Percentiles rank a stretch among this genome's conserved stretches.
These are phyloP conservation scores for Rauvolfia tetraphylla DNA, from an alignment of 257 asterid species.

Conservation along the genomic window DNA sequence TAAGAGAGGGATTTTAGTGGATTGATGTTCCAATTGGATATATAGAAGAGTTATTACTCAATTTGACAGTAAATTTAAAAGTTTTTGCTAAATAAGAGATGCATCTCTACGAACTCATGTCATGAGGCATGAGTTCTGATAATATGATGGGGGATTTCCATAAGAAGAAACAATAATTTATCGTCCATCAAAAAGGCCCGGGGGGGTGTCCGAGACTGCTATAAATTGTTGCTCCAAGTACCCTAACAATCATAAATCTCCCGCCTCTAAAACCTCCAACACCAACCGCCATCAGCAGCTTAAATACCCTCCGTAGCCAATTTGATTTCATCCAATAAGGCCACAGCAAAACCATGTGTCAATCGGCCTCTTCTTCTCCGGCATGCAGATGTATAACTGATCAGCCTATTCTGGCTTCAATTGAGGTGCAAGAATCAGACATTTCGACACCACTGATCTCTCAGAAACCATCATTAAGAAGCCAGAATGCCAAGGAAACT, in stretches of 20 bases:
- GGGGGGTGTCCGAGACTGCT: not conserved
- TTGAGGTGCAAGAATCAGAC: not conserved
- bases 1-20: no score
- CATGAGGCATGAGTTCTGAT: no score
- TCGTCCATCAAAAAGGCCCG: not conserved
- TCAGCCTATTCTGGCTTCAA: not conserved
- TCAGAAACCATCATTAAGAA: not conserved
- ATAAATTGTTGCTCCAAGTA: not conserved
- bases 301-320: not conserved
- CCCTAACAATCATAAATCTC: slow-evolving; percentile 7
- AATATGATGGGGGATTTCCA: no score
- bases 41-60: no score
- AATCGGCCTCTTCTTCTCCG: slow-evolving; percentile 7
- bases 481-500: not conserved
- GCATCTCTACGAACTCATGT: no score
- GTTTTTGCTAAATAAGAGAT: no score
- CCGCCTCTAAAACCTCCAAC: slow-evolving; percentile 18
- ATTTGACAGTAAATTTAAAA: no score
- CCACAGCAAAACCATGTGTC: slow-evolving; percentile 7
- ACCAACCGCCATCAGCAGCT: not conserved
- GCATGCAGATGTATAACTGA: not conserved
- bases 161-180: not conserved
- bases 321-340: not conserved
- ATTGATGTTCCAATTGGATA: no score
- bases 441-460: slow-evolving; percentile 18